phyloP scores from a whole-genome alignment of 1,284 basidiomycete species.

The Chondrostereum purpureum region DNA sequence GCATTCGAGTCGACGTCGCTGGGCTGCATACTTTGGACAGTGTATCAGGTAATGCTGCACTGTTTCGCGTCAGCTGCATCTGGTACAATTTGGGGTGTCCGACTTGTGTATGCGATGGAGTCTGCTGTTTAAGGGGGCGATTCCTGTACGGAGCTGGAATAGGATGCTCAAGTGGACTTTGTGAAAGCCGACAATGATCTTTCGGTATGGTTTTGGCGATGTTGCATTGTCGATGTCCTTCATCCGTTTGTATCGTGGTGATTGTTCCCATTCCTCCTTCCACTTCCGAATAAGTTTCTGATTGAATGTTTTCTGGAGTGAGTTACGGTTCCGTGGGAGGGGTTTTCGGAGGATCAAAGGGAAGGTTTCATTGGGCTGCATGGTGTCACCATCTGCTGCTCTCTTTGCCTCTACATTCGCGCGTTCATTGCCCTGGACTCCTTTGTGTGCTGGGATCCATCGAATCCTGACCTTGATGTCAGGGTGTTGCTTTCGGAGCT shows the following conservation, averaged over 20 bases:
- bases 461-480: conserved; percentile 8
- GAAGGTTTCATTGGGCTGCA: conserved; percentile 1
- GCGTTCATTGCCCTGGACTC: conserved; percentile 19
- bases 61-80: background rate
- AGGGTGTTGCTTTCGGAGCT: background rate
- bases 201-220: background rate
- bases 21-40: background rate
- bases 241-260: conserved; percentile 1
- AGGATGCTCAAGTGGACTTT: background rate
- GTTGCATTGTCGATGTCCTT: background rate
- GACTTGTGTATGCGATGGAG: conserved; percentile 1
- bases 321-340: conserved; percentile 17
- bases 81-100: background rate
- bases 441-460: conserved; percentile 22
- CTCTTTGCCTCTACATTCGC: conserved; percentile 22
- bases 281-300: conserved; percentile 6
- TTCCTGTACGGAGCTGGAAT: background rate
- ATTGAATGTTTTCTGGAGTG: conserved; percentile 9
- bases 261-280: conserved; percentile 7
- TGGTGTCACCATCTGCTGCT: conserved; percentile 16
- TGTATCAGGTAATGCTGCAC: background rate
- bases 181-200: background rate
- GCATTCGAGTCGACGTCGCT: background rate
- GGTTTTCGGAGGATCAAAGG: conserved; percentile 11
- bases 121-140: background rate